phyloP scores from a whole-genome alignment of 768 basidiomycete species.

The Phlebiopsis gigantea region DNA sequence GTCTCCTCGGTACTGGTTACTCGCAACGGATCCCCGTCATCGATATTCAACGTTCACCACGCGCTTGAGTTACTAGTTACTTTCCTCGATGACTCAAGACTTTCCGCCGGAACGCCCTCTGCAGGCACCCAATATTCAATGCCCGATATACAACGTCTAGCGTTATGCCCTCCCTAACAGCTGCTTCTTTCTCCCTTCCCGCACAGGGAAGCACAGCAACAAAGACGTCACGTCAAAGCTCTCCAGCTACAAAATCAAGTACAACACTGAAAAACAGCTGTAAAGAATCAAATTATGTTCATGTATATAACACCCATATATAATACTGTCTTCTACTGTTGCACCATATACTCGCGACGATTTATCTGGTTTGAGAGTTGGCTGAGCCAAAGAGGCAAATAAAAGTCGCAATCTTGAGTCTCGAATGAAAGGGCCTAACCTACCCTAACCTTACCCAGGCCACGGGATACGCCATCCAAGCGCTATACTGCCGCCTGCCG shows the following conservation, averaged over 20 bases:
- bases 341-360: background rate
- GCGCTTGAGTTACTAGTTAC: too few species aligned
- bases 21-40: background rate
- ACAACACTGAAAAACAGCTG: background rate
- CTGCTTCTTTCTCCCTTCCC: too few species aligned
- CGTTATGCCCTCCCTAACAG: too few species aligned
- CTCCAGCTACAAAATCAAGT: background rate
- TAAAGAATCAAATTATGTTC: background rate
- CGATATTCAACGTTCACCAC: too few species aligned
- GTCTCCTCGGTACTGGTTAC: background rate
- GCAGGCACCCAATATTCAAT: too few species aligned
- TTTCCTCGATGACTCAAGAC: too few species aligned
- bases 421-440: background rate
- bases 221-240: too few species aligned
- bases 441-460: background rate
- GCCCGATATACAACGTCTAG: too few species aligned
- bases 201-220: too few species aligned
- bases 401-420: background rate
- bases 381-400: background rate
- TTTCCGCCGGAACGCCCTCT: too few species aligned
- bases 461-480: conserved; percentile 1
- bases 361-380: background rate
- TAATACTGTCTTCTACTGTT: background rate
- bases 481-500: conserved; percentile 4
- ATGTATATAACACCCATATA: background rate